Evolutionary conservation across 2,329 filamentous ascomycete genomes (phyloP).

Genomic region (Xylariaceae sp.): DNA sequence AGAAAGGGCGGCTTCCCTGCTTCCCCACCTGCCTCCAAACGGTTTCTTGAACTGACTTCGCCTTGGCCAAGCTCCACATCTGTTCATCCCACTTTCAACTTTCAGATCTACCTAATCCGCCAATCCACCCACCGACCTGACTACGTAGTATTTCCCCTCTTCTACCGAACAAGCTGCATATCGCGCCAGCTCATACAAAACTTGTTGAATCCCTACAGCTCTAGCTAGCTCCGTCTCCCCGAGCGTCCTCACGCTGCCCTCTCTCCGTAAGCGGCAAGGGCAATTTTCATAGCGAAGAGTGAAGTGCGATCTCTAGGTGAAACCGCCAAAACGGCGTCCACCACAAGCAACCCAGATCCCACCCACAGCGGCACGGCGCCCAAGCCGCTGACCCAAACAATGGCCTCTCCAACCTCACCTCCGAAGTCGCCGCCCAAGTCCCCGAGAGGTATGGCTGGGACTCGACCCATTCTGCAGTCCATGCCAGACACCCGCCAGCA

Average conservation of each 20-base stretch:
- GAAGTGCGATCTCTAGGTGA: background rate
- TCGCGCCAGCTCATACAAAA: no score
- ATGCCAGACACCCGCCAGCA: constrained; percentile 80
- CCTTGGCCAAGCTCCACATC: background rate
- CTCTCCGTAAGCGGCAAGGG: no score
- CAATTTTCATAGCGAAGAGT: background rate
- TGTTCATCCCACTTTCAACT: background rate
- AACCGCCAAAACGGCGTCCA: constrained; percentile 36
- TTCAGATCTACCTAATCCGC: background rate
- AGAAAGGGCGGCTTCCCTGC: no score
- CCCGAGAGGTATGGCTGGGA: constrained; percentile 38
- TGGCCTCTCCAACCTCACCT: background rate
- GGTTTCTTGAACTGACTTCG: no score
- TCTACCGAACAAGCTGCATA: background rate
- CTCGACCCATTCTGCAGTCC: constrained; percentile 63
- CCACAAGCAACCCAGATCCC: constrained; percentile 28
- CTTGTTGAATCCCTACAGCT: no score
- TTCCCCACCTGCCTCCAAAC: no score
- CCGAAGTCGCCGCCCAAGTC: constrained; percentile 26
- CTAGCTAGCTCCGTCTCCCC: no score
- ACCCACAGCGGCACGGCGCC: constrained; percentile 19
- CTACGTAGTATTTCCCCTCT: background rate
- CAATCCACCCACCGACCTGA: background rate
- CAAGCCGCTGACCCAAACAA: background rate
- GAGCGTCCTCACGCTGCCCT: no score